These are phyloP conservation scores for Daldinia caldariorum DNA, from an alignment of 495 filamentous ascomycete species.

Conservation along the genomic window DNA sequence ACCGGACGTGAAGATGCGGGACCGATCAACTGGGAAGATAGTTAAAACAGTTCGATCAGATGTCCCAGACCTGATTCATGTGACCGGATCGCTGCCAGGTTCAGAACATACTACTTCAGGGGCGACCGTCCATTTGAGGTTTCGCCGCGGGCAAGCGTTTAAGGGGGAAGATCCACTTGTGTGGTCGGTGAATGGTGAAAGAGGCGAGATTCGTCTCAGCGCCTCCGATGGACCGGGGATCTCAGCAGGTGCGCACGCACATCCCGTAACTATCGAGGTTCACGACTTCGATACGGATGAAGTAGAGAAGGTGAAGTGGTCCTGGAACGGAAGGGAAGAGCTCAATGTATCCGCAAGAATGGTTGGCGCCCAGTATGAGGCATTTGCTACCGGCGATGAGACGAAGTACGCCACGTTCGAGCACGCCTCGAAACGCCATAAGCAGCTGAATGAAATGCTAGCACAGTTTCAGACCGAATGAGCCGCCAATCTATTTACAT, in stretches of 20 bases:
- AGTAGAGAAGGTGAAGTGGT: not conserved
- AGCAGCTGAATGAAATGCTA: not conserved
- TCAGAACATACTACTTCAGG: not conserved
- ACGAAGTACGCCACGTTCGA: not conserved
- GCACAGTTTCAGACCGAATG: not conserved
- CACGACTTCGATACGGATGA: not conserved
- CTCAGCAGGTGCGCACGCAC: not conserved
- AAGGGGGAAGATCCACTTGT: not conserved
- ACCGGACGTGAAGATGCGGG: not conserved
- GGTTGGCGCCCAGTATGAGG: not conserved
- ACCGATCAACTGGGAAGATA: not conserved
- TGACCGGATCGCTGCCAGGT: not conserved
- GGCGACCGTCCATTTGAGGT: not conserved
- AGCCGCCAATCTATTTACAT: not conserved
- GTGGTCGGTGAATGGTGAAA: conserved; percentile 2
- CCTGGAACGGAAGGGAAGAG: not conserved
- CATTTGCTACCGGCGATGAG: not conserved
- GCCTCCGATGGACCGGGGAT: not conserved
- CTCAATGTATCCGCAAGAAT: not conserved
- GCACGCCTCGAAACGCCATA: not conserved
- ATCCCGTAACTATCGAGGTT: not conserved
- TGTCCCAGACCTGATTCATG: not conserved
- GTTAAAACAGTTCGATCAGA: conserved; percentile 3
- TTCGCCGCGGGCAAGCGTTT: not conserved
- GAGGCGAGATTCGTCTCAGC: not conserved